Conservation (phyloP, 73 alveolate species). For the Tetrahymena thermophila region DNA sequence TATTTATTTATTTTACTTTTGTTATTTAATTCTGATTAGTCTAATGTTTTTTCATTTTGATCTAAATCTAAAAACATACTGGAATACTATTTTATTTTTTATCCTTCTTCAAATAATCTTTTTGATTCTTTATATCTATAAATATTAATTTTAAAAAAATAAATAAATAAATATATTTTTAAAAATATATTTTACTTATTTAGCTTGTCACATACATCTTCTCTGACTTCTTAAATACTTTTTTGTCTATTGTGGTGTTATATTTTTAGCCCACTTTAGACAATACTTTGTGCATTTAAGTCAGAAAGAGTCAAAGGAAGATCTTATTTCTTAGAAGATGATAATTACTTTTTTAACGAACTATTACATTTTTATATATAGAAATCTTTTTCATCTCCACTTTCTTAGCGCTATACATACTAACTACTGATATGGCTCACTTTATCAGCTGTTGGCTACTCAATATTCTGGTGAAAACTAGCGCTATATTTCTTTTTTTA, state of each 20-base stretch:
- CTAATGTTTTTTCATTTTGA: neutral
- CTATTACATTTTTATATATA: neutral
- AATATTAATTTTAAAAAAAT: neutral
- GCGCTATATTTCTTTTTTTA: neutral
- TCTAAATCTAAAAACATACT: neutral
- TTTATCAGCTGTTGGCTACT: neutral
- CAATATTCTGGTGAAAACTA: neutral
- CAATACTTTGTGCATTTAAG: neutral
- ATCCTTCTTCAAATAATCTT: neutral
- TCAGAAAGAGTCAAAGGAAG: neutral
- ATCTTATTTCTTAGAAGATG: neutral
- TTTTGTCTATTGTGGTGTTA: neutral
- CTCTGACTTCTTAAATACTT: neutral
- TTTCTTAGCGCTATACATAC: neutral
- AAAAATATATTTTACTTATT: neutral
- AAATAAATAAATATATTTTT: neutral
- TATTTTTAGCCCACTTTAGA: neutral
- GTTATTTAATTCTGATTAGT: neutral
- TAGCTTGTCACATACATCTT: neutral
- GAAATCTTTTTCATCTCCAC: neutral
- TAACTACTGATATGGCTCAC: neutral
- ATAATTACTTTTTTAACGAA: neutral
- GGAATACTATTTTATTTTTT: neutral
- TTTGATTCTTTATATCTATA: neutral
- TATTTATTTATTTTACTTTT: neutral